phyloP scores from a whole-genome alignment of 2,329 filamentous ascomycete species.

The Cryoendolithus antarcticus region DNA sequence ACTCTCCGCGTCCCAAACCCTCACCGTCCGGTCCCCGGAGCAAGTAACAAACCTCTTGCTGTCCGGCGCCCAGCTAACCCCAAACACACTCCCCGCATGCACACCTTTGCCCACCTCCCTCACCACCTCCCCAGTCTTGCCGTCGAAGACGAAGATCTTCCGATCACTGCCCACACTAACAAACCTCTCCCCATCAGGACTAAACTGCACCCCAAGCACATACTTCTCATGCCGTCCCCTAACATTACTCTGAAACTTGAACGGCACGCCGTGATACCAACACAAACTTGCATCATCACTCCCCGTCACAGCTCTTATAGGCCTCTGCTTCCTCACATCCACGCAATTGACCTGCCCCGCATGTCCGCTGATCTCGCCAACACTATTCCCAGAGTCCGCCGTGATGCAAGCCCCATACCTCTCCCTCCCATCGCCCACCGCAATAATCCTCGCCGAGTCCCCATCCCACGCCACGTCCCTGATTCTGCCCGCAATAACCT shows the following conservation, averaged over 20 bases:
- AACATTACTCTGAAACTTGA: slow-evolving; percentile 85
- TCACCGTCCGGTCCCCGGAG: slow-evolving; percentile 87
- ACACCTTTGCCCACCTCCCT: slow-evolving; percentile 67
- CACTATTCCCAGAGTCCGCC: slow-evolving; percentile 87
- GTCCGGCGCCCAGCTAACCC: slow-evolving; percentile 79
- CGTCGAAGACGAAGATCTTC: slow-evolving; percentile 88
- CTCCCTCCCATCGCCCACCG: slow-evolving; percentile 89
- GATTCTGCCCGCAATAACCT: slow-evolving; percentile 86
- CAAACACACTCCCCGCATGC: slow-evolving; percentile 87
- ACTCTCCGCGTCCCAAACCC: slow-evolving; percentile 80
- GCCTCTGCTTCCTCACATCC: slow-evolving; percentile 76
- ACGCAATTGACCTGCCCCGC: slow-evolving; percentile 84
- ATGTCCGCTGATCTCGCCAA: slow-evolving; percentile 88
- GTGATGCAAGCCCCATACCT: slow-evolving; percentile 89
- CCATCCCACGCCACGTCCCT: slow-evolving; percentile 97
- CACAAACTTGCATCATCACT: slow-evolving; percentile 82
- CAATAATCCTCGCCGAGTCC: slow-evolving; percentile 90
- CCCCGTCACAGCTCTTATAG: slow-evolving; percentile 81
- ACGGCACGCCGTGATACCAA: slow-evolving; percentile 87
- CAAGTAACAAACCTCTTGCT: slow-evolving; percentile 79
- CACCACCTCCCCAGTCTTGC: slow-evolving; percentile 80
- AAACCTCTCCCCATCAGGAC: slow-evolving; percentile 68
- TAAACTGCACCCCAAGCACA: slow-evolving; percentile 77
- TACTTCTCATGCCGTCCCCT: slow-evolving; percentile 75
- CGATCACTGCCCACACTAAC: slow-evolving; percentile 89